phyloP scores from a whole-genome alignment of 2,329 filamentous ascomycete species.

The Talaromyces sp. region DNA sequence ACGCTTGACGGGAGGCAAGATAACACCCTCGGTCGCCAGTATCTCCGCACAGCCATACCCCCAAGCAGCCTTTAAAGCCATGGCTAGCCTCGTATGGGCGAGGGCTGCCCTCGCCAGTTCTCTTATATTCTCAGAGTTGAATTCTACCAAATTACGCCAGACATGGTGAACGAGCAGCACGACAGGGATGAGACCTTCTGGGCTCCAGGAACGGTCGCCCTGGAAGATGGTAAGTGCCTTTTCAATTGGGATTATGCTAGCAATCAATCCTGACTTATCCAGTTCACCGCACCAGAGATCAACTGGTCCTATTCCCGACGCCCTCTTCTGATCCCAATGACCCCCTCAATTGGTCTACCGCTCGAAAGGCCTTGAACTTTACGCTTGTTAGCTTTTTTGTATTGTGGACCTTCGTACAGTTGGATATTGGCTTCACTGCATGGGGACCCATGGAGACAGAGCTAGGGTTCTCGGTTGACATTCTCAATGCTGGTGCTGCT shows the following conservation, averaged over 20 bases:
- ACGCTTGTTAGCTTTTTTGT: constrained; percentile 30
- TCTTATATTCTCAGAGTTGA: not conserved
- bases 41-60: constrained; percentile 6
- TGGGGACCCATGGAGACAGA: constrained; percentile 49
- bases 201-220: constrained; percentile 22
- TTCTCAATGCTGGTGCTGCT: constrained; percentile 50
- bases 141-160: not conserved
- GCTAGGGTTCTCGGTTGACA: constrained; percentile 44
- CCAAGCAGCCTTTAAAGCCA: not conserved
- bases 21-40: constrained; percentile 9
- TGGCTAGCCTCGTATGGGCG: not conserved
- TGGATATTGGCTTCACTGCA: constrained; percentile 45
- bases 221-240: constrained; percentile 23
- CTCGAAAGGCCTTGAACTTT: constrained; percentile 30
- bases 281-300: constrained; percentile 16
- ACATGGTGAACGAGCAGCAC: constrained; percentile 13
- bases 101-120: not conserved
- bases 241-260: not conserved
- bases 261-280: not conserved
- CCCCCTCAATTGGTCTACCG: constrained; percentile 28
- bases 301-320: constrained; percentile 22
- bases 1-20: constrained; percentile 4
- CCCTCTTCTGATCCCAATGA: constrained; percentile 32
- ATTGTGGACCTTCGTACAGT: constrained; percentile 29
- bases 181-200: constrained; percentile 18